Conservation (phyloP, 371 early-diverging fungal genomes). For the Mortierella sp. region DNA sequence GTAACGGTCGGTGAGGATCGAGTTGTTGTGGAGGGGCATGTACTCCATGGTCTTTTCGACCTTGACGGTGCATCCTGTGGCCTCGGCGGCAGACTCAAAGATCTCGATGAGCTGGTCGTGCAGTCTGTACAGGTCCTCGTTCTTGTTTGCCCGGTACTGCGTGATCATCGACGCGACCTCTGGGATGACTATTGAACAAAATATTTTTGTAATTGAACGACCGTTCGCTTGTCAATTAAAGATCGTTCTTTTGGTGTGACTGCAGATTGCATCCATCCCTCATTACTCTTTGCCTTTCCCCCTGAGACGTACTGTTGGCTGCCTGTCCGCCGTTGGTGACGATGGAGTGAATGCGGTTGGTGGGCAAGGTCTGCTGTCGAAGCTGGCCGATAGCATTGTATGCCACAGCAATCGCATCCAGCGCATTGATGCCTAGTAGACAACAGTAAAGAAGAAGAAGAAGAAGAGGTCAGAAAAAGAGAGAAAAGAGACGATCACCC, state of each 20-base stretch:
- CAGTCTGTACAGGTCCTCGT: slow-evolving; percentile 63
- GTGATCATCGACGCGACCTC: slow-evolving; percentile 68
- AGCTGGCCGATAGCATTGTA: slow-evolving; percentile 66
- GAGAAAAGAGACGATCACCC: neutral
- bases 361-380: slow-evolving; percentile 73
- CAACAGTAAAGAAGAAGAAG: neutral
- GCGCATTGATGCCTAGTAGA: slow-evolving; percentile 68
- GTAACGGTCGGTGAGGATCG: slow-evolving; percentile 64
- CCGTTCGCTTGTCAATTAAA: neutral
- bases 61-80: slow-evolving; percentile 78
- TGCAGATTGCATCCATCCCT: too few relatives aligned
- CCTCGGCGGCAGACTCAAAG: slow-evolving; percentile 73
- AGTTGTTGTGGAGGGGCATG: slow-evolving; percentile 68
- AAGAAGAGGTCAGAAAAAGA: neutral
- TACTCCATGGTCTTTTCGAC: slow-evolving; percentile 64
- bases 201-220: too few relatives aligned
- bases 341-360: slow-evolving; percentile 78
- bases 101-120: slow-evolving; percentile 67
- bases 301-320: slow-evolving; percentile 57
- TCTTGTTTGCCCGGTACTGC: slow-evolving; percentile 68
- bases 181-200: slow-evolving; percentile 66
- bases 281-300: too few relatives aligned
- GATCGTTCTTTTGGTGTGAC: neutral
- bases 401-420: slow-evolving; percentile 69
- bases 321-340: slow-evolving; percentile 79